These are phyloP conservation scores for Heliocybe sulcata DNA, from an alignment of 1,284 basidiomycete genomes.

Conservation along the genomic window DNA sequence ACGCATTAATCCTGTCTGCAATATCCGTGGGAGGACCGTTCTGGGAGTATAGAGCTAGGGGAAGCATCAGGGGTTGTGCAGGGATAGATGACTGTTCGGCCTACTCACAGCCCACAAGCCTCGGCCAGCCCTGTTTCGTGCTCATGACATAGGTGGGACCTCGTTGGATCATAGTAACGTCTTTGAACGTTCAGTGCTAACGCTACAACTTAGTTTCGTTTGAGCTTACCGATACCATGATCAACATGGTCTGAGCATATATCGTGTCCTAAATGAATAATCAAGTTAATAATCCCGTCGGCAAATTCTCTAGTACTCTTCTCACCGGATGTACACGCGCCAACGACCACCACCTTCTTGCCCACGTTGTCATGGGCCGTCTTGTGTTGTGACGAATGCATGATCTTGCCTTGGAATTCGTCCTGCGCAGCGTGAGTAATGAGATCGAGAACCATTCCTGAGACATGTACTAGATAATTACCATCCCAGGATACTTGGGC, in stretches of 20 bases:
- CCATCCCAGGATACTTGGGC: conserved; percentile 37
- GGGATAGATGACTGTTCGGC: not conserved
- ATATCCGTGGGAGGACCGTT: conserved; percentile 39
- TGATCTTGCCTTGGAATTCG: conserved; percentile 32
- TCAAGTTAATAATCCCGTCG: not conserved
- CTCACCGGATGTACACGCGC: conserved; percentile 40
- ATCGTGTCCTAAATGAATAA: conserved; percentile 24
- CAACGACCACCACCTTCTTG: conserved; percentile 44
- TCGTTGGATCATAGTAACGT: conserved; percentile 59
- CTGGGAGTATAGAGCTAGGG: conserved; percentile 45
- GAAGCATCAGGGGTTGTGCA: not conserved
- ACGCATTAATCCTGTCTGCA: conserved; percentile 44
- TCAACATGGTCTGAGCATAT: conserved; percentile 37
- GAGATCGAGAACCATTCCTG: not conserved
- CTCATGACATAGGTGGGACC: conserved; percentile 57
- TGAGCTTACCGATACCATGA: conserved; percentile 32
- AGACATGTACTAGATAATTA: conserved; percentile 5
- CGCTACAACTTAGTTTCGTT: not conserved
- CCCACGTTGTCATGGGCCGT: conserved; percentile 31
- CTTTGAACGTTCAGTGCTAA: conserved; percentile 16
- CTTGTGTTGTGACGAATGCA: conserved; percentile 34
- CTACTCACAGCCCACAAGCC: conserved; percentile 25
- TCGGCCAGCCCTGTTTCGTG: conserved; percentile 34
- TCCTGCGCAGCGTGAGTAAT: conserved; percentile 19
- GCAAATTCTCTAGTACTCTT: not conserved